Percentiles rank a stretch among this genome's conserved stretches.
phyloP scores from a whole-genome alignment of 2,329 filamentous ascomycete species.

The Fusarium veterinarium region DNA sequence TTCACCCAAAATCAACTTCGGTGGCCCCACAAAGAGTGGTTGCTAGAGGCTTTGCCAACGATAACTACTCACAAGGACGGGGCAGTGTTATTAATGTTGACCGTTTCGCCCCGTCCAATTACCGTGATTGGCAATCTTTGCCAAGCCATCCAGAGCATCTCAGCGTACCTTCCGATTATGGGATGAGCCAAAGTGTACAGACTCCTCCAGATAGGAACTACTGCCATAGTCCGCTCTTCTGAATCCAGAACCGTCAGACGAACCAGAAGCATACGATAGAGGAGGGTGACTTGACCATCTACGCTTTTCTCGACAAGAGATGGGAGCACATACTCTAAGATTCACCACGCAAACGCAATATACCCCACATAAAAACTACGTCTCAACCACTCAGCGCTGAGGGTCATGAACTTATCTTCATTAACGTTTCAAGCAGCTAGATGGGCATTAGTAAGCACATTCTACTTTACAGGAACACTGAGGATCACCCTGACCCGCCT shows the following conservation, averaged over 20 bases:
- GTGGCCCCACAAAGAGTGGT: neutral
- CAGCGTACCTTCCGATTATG: neutral
- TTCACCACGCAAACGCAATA: neutral
- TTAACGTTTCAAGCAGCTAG: neutral
- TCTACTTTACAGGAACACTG: neutral
- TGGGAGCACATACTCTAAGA: neutral
- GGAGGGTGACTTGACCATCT: neutral
- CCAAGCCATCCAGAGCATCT: neutral
- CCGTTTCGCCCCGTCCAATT: neutral
- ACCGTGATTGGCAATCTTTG: neutral
- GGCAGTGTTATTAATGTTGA: neutral
- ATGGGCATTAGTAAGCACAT: neutral
- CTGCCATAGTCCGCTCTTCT: neutral
- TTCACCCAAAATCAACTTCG: neutral
- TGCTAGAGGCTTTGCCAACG: neutral
- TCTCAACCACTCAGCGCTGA: neutral
- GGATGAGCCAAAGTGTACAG: neutral
- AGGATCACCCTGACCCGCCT: neutral
- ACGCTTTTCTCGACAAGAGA: neutral
- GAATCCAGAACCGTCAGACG: neutral
- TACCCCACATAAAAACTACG: neutral
- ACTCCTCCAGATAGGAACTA: neutral
- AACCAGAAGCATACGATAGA: neutral
- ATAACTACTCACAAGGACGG: neutral
- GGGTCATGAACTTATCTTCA: neutral